A percentile compares a stretch with the other conserved stretches of the same genome.
These are phyloP conservation scores for Claviceps paspali DNA, from an alignment of 2,329 filamentous ascomycete species.

Conservation along the genomic window DNA sequence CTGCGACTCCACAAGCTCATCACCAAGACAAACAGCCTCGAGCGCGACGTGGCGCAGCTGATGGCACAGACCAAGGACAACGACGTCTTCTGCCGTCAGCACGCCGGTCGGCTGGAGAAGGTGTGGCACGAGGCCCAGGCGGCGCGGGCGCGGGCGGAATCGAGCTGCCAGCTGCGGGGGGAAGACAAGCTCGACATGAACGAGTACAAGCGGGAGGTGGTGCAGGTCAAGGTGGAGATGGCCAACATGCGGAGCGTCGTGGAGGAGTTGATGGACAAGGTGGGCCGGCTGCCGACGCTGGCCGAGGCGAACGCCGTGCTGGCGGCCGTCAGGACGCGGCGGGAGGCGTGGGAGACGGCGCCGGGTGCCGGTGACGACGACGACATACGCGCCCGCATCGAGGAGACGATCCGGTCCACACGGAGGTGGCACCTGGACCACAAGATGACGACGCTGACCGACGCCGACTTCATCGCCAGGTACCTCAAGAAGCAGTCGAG, in stretches of 20 bases:
- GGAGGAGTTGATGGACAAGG: slow-evolving; percentile 9
- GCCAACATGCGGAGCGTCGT: slow-evolving; percentile 11
- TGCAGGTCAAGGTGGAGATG: slow-evolving; percentile 10
- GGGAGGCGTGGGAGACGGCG: slow-evolving; percentile 1
- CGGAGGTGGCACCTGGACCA: slow-evolving; percentile 24
- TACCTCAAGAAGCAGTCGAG: slow-evolving; percentile 23
- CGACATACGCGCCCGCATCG: slow-evolving; percentile 13
- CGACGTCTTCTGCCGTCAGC: slow-evolving; percentile 13
- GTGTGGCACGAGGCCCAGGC: slow-evolving; percentile 17
- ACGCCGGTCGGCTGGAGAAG: slow-evolving; percentile 15
- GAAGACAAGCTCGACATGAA: slow-evolving; percentile 2
- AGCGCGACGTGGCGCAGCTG: slow-evolving; percentile 15
- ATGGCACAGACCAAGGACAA: slow-evolving; percentile 13
- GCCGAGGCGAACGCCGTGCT: slow-evolving; percentile 9
- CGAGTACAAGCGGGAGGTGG: slow-evolving; percentile 2
- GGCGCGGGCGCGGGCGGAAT: slow-evolving; percentile 14
- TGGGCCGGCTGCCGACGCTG: slow-evolving; percentile 11
- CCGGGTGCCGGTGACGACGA: not conserved
- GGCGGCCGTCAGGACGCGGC: slow-evolving; percentile 2
- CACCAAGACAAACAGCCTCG: slow-evolving; percentile 15
- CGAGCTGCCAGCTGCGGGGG: slow-evolving; percentile 2
- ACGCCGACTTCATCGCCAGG: slow-evolving; percentile 15
- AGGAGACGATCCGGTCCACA: slow-evolving; percentile 21
- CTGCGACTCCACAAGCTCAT: slow-evolving; percentile 17
- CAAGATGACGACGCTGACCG: slow-evolving; percentile 17